phyloP scores from a whole-genome alignment of 2,329 filamentous ascomycete species.

The Tolypocladium sp. region DNA sequence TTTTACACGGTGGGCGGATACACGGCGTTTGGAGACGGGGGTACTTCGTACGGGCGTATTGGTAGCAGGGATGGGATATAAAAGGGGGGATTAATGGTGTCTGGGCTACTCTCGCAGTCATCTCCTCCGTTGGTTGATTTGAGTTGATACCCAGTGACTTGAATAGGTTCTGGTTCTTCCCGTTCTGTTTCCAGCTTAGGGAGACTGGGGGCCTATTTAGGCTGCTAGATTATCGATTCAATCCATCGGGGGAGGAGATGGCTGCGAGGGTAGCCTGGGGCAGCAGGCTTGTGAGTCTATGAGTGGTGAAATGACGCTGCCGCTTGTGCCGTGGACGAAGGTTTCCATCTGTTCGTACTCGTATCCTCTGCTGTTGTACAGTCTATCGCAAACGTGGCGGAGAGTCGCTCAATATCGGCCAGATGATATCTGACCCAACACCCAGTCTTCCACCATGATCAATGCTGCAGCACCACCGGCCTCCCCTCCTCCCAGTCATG shows the following conservation, averaged over 20 bases:
- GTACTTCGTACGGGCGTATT: not conserved
- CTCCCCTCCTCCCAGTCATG: conserved; percentile 77
- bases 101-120: too few species aligned
- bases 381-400: not conserved
- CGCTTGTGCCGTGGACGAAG: not conserved
- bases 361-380: not conserved
- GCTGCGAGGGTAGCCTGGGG: too few species aligned
- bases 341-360: not conserved
- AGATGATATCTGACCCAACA: not conserved
- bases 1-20: not conserved
- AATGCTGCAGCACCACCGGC: conserved; percentile 44
- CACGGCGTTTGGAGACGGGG: not conserved
- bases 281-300: too few species aligned
- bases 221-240: too few species aligned
- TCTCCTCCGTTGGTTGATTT: too few species aligned
- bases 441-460: not conserved
- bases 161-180: too few species aligned
- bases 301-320: not conserved
- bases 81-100: not conserved
- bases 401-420: not conserved
- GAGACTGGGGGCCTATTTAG: too few species aligned
- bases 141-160: too few species aligned
- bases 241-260: not conserved
- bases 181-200: too few species aligned
- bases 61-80: not conserved